phyloP scores from a whole-genome alignment of 192 early-diverging fungal species.

The Mortierella hygrophila region DNA sequence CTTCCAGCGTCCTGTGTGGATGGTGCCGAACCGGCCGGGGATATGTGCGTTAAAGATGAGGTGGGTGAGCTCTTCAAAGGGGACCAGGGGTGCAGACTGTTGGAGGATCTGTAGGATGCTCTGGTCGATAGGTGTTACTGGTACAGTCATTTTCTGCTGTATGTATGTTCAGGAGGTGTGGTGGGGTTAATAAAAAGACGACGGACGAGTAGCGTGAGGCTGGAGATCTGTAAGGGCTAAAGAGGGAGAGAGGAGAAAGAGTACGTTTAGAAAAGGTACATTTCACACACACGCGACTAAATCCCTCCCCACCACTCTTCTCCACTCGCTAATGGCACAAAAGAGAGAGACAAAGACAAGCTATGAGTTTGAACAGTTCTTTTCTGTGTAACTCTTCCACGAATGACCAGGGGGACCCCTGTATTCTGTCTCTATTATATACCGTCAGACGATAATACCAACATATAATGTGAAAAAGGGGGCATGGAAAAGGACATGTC shows the following conservation, averaged over 20 bases:
- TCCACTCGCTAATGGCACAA: neutral
- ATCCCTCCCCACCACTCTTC: neutral
- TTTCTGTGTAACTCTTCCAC: neutral
- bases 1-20: slow-evolving; percentile 51
- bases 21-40: slow-evolving; percentile 38
- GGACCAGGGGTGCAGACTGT: slow-evolving; percentile 35
- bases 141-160: slow-evolving; percentile 27
- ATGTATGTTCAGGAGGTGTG: neutral
- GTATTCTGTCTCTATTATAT: neutral
- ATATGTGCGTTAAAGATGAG: slow-evolving; percentile 47
- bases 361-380: neutral
- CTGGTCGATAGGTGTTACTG: slow-evolving; percentile 24
- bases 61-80: slow-evolving; percentile 41
- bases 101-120: slow-evolving; percentile 39
- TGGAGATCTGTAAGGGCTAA: neutral
- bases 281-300: neutral
- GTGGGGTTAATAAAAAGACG: neutral
- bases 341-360: neutral
- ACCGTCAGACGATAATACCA: neutral
- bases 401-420: neutral
- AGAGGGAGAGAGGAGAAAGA: neutral
- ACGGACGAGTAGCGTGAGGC: neutral
- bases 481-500: neutral
- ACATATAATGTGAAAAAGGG: neutral
- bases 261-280: neutral